Evolutionary conservation across 306 rosid genomes (phyloP), one percentile per base, ranked within the genome.

Genomic region (Vigna hirtella): DNA sequence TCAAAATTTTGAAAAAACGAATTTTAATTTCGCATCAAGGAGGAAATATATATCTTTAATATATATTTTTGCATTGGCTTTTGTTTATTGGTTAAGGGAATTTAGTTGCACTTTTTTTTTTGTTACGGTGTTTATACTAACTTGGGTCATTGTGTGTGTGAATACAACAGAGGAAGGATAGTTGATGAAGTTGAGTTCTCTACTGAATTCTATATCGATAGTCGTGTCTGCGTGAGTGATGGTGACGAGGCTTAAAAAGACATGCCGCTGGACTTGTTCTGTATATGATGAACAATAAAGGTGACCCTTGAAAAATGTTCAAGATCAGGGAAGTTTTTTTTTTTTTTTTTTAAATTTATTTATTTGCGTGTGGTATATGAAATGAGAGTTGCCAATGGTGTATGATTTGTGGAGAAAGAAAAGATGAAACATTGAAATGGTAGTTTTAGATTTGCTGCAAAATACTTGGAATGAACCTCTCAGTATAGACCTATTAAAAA

Each of bases 181-280:
- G 86, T 92, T 6, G 93, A 90, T 43, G 98, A 90, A 36, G 57
- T 78, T 59, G 96, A 89, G 73, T 81, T 86, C 78, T 83, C 93
- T 30, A 38, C 89, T 1, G 97, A 86, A 34, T 90, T 91, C 80
- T 90, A 79, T 8, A 81, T 90, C 6, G 94, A 91, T 62, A 77
- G 85, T 58, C 90, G 49, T 30, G 83, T 83, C 55, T 73, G 81
- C 82, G 80, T 86, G 85, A 93, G 94, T 40, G 97, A 94, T 40
- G 84, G 74, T 7, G 98, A 94, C 76, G 96, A 94, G 49, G 86
- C 82, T 80, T 89, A 88, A 53, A 20, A 82, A 7, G 51, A 20
- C 40, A 67, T 47, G 71, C 11, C 40, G 71, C 6, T 63, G 63
- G 53, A 52, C 58, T 69, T 61, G 64, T 73, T 51, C 1, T 77